Evolutionary conservation across 176 grass and related monocot genomes (phyloP), one percentile per base, ranked within the genome.

Genomic region (Areca catechu): DNA sequence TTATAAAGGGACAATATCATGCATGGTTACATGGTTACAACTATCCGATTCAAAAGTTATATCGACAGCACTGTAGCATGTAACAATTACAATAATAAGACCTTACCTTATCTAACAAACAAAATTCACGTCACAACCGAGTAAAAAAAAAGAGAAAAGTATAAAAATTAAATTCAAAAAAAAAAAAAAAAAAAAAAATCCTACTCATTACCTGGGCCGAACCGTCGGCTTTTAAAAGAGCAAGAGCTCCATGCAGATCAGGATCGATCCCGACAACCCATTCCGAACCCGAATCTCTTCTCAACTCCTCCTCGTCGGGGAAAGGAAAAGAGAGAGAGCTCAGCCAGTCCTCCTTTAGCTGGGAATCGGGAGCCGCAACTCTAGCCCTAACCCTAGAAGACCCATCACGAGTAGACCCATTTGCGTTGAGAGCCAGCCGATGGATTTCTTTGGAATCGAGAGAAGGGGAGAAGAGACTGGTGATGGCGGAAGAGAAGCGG

Each of bases 221-320:
- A 0, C 73, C 76, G 24, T 91, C 86, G 21, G 80, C 72, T 24
- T 84, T 70, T 53, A 97, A 74, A 50, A 91, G 63, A 34, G 92
- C 83, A 25, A 97, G 56, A 18, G 92, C 86, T 3, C 92, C 92
- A 16, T 64, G 4, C 10, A 66, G 77, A 70, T 97, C 92, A 3
- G 92, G 92, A 49, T 97, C 92, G 53, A 97, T 53, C 48, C 92
- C 86, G 63, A 97, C 63, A 27, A 80, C 76, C 92, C 83, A 97
- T 47, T 77, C 83, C 18, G 69, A 25, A 61, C 59, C 52, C 19
- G 24, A 71, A 16, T 24, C 69, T 20, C 30, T 12, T 48, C 15
- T 59, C 23, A 16, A 58, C 50, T 53, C 67, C 27, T 50, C 74
- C 53, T 28, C 60, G 7, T 28, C 60, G 7, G 80, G 54, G 53